Conservation (phyloP, 2,329 filamentous ascomycete genomes). For the Cryphonectria radicalis region DNA sequence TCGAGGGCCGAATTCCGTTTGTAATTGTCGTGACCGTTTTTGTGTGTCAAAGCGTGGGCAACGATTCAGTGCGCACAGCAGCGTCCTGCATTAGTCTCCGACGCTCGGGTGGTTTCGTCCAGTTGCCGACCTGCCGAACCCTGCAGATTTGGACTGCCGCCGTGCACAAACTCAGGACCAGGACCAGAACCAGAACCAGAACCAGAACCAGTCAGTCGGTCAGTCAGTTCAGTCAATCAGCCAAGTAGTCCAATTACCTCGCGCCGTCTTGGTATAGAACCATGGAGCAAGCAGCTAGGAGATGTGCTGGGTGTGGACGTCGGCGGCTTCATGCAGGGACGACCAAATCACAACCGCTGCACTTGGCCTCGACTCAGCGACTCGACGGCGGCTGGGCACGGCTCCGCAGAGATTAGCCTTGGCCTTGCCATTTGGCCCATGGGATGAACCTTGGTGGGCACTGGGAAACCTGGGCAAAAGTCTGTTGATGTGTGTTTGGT, state of each 20-base stretch:
- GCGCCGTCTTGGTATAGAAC: not conserved
- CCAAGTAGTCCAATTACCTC: not conserved
- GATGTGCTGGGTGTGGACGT: not conserved
- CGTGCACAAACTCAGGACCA: not conserved
- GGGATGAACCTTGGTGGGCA: not conserved
- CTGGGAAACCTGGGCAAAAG: not conserved
- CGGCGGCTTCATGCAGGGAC: not conserved
- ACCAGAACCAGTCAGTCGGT: not conserved
- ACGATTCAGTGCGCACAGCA: slow-evolving; percentile 9
- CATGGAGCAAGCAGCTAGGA: not conserved
- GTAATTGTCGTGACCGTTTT: not conserved
- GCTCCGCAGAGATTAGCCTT: not conserved
- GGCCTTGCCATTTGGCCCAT: not conserved
- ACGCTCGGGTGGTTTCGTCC: slow-evolving; percentile 1
- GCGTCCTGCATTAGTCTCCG: slow-evolving; percentile 13
- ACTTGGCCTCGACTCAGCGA: not conserved
- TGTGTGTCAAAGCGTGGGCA: not conserved
- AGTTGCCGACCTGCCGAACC: slow-evolving; percentile 9
- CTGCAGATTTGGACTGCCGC: slow-evolving; percentile 9
- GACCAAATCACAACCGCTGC: not conserved
- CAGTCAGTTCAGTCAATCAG: no score
- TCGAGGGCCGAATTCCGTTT: not conserved
- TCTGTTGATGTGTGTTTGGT: not conserved
- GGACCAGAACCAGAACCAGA: not conserved
- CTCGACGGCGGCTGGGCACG: not conserved